Evolutionary conservation across 805 yeast species (phyloP).

Genomic region (Phaffomyces thermotolerans): DNA sequence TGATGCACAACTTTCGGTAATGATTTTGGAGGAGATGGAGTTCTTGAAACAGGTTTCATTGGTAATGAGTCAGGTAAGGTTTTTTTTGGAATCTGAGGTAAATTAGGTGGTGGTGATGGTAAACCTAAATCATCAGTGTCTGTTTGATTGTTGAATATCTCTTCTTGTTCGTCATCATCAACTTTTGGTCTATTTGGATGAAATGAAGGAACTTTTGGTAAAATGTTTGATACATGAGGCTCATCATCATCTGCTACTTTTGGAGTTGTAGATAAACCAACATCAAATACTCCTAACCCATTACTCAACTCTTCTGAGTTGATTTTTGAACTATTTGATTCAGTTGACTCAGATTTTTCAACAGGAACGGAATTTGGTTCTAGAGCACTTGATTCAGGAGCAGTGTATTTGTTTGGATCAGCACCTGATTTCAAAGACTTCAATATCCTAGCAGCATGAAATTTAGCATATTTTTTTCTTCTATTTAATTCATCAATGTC

Average conservation of each 20-base stretch:
- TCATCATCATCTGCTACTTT: neutral
- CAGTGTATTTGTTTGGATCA: slow-evolving; percentile 51
- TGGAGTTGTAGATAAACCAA: slow-evolving; percentile 1
- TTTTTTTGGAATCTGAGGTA: neutral
- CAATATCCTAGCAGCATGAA: slow-evolving; percentile 51
- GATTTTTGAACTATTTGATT: slow-evolving; percentile 2
- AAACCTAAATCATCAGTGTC: neutral
- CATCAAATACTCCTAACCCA: slow-evolving; percentile 4
- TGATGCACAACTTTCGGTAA: neutral
- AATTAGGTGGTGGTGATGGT: slow-evolving; percentile 5
- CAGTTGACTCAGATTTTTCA: too few species aligned
- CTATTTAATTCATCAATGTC: slow-evolving; percentile 27
- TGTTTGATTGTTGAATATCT: neutral
- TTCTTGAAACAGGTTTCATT: slow-evolving; percentile 1
- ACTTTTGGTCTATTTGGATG: slow-evolving; percentile 1
- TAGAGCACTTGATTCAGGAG: slow-evolving; percentile 20
- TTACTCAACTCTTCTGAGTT: slow-evolving; percentile 7
- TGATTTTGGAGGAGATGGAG: neutral
- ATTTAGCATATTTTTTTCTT: slow-evolving; percentile 55
- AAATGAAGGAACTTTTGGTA: slow-evolving; percentile 7
- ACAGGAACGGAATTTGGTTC: too few species aligned
- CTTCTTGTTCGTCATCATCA: neutral
- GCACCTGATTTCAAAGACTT: slow-evolving; percentile 40
- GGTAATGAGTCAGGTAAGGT: slow-evolving; percentile 9
- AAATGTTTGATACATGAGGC: neutral